Conservation (phyloP, 805 yeast genomes). For the Debaryomyces tyrocola region DNA sequence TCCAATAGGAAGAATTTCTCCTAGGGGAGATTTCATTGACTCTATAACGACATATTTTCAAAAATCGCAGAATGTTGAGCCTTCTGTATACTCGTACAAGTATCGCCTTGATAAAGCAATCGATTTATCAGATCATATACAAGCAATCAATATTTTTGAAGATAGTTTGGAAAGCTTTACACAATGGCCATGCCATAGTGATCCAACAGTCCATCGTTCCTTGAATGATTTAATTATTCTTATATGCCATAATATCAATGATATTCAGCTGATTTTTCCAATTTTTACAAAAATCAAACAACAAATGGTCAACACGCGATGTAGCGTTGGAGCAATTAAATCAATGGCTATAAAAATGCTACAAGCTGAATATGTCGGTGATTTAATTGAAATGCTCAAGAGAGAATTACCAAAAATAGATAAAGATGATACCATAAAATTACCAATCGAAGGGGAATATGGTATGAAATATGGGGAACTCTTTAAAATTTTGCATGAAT, state of each 20-base stretch:
- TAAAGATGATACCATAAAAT: conserved; percentile 24
- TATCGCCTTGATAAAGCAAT: conserved; percentile 29
- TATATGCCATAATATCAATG: conserved; percentile 28
- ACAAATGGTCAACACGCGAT: conserved; percentile 29
- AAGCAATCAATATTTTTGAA: conserved; percentile 30
- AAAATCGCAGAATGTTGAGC: conserved; percentile 8
- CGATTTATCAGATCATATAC: conserved; percentile 10
- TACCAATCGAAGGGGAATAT: conserved; percentile 25
- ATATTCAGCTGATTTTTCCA: conserved; percentile 26
- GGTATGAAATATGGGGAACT: conserved; percentile 25
- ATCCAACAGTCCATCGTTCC: conserved; percentile 40
- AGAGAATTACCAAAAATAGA: conserved; percentile 39
- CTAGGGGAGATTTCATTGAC: conserved; percentile 20
- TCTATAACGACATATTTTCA: conserved; percentile 14
- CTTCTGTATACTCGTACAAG: conserved; percentile 24
- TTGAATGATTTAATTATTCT: conserved; percentile 46
- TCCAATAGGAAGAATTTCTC: conserved; percentile 10
- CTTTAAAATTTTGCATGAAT: conserved; percentile 28
- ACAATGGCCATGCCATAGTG: conserved; percentile 23
- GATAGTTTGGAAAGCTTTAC: conserved; percentile 23
- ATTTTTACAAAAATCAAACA: conserved; percentile 35
- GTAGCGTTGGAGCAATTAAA: conserved; percentile 28
- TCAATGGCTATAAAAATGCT: conserved; percentile 29
- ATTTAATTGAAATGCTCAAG: conserved; percentile 39
- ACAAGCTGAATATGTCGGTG: conserved; percentile 38